Evolutionary conservation across 176 grass and related monocot species (phyloP), one percentile per base, ranked within the genome.

Genomic region (Themeda triandra): DNA sequence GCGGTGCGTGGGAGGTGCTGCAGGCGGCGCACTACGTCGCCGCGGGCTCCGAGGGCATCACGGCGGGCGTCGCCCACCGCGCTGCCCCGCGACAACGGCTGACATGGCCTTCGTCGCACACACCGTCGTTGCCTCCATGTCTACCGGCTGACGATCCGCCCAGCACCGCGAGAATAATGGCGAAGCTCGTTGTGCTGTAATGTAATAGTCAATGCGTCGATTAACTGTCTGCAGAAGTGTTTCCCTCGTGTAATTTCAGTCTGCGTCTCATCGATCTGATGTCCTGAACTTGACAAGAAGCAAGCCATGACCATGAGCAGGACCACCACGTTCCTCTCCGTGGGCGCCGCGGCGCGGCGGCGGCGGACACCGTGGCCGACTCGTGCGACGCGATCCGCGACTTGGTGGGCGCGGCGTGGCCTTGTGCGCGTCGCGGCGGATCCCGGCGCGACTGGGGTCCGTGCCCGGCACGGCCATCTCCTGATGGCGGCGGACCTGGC

Each of bases 81-180:
- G 24, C 8, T 82, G 66, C 83, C 82, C 0, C 24, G 59, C 29
- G 77, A 78, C 71, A 87, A 78, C 72, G 66, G n/a, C 12, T 29
- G 19, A 27, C 44, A 82, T 80, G 76, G 82, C 78, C 24, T 40
- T 82, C 42, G 86, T 91, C 42, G 85, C 82, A 64, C 76, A 84
- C 53, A 77, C 85, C 51, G 54, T 87, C 62, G 70, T 87, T 8
- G 77, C 89, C 0, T 80, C 72, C 81, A 84, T 84, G 75, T 17
- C 51, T 1, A 1, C 36, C 44, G 67, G 69, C 73, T 79, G 76
- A 17, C 5, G 4, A 51, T 19, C 48, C 48, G 0, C 13, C 48
- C 42, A 44, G 11, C 48, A 19, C 48, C 17, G 48, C 15, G 18
- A 15, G 48, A 15, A 42, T 2, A 42, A 42, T 84, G 75, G 82